These are phyloP conservation scores for Aspergillus pseudoglaucus DNA, from an alignment of 2,329 filamentous ascomycete species.

Conservation along the genomic window DNA sequence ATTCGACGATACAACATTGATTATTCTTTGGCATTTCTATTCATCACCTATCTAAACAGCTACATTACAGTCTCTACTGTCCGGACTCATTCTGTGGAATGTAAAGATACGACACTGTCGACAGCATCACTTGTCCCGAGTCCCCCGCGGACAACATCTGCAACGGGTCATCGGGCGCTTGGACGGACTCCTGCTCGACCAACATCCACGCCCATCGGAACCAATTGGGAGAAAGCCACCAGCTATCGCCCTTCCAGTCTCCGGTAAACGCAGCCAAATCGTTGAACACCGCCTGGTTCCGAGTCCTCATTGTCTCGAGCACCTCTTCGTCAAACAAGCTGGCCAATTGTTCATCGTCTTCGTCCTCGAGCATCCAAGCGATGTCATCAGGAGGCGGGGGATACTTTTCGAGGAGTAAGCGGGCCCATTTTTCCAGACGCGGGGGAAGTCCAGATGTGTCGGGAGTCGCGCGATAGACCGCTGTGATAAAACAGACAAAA, in stretches of 20 bases:
- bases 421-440: conserved; percentile 31
- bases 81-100: conserved; percentile 22
- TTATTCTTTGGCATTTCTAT: neutral
- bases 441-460: conserved; percentile 19
- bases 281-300: conserved; percentile 8
- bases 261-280: conserved; percentile 14
- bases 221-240: conserved; percentile 34
- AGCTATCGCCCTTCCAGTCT: conserved; percentile 17
- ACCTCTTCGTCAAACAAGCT: conserved; percentile 17
- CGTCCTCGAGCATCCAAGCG: conserved; percentile 24
- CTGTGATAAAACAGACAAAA: conserved; percentile 29
- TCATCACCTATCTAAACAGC: neutral
- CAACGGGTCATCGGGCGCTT: conserved; percentile 30
- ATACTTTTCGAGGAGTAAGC: conserved; percentile 30
- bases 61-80: neutral
- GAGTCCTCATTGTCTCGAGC: conserved; percentile 12
- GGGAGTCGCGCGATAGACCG: conserved; percentile 13
- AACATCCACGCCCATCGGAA: conserved; percentile 40
- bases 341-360: conserved; percentile 19
- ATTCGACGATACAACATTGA: too few relatives aligned
- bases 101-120: conserved; percentile 31
- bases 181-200: conserved; percentile 33
- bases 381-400: conserved; percentile 23
- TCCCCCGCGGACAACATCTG: conserved; percentile 17
- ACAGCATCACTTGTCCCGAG: conserved; percentile 14